A percentile compares a stretch with the other conserved stretches of the same genome.
Evolutionary conservation across 169 alveolate species (phyloP).

Genomic region (Cystoisospora suis): DNA sequence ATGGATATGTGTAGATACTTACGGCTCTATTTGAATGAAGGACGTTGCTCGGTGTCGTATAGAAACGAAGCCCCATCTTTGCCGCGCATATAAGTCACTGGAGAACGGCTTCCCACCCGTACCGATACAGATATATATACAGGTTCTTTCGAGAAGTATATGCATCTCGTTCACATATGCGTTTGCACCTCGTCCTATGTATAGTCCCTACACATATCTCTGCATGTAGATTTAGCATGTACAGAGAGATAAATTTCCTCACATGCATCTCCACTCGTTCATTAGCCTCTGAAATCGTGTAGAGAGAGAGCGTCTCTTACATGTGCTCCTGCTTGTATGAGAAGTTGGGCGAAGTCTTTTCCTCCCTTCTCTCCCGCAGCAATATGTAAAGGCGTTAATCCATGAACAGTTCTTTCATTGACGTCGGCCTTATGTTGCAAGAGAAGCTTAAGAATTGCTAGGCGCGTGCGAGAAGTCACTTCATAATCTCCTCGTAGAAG

Average conservation of each 20-base stretch:
- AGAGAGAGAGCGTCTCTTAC: background rate
- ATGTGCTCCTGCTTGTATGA: background rate
- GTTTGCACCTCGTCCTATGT: background rate
- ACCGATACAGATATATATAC: too few species aligned
- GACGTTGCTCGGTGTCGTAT: background rate
- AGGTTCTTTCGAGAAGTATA: background rate
- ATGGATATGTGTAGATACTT: background rate
- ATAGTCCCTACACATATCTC: background rate
- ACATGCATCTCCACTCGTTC: too few species aligned
- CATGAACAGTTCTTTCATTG: background rate
- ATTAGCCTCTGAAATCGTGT: too few species aligned
- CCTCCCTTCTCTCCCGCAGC: background rate
- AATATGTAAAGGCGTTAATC: background rate
- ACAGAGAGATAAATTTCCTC: background rate
- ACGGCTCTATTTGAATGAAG: background rate
- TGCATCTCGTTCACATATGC: background rate
- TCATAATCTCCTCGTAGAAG: background rate
- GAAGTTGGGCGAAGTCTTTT: background rate
- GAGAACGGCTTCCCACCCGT: too few species aligned
- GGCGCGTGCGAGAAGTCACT: too few species aligned
- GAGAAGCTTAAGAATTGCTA: background rate
- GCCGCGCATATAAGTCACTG: background rate
- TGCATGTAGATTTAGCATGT: background rate
- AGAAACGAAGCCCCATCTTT: background rate
- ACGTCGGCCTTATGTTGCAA: background rate